Evolutionary conservation across 164 flowering plant genomes (phyloP), one percentile per base, ranked within the genome.

Genomic region (Dillenia suffruticosa): DNA sequence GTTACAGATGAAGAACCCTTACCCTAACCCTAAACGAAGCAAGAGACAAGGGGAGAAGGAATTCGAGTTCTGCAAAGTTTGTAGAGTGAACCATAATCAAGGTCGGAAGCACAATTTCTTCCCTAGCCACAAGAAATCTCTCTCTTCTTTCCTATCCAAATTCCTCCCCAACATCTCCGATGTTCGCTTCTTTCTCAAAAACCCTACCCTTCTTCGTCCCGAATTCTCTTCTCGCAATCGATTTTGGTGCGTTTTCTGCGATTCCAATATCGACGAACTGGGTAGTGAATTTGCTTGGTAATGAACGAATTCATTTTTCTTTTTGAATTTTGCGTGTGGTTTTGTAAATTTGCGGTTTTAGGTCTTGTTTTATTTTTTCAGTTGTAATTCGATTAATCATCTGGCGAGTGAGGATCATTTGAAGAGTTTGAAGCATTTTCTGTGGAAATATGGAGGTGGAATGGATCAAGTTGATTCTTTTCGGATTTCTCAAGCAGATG

Each of bases 231-330:
- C 78, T 22, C 75, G 63, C 9, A 82, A 77, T 46, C 84, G 87
- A n/a, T 15, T 90, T 49, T 93, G 98, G 98, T 90, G 98, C 66
- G 78, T 86, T 67, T 88, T 90, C 74, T 92, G 98, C 68, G 93
- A 85, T 26, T 26, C 22, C 55, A 84, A 82, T 46, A 54, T 90
- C 56, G 68, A 67, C 32, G 96, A 90, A 72, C 70, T 71, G 22
- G 76, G 59, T 5, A 82, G 84, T 73, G 57, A 59, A 45, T 84
- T 86, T 51, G 79, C 89, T 32, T 92, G 94, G 97, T 89, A 74
- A 45, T 57, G 11, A 4, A 32, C 8, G 8, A 19, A n/a, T 16
- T 49, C 12, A 9, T 46, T 56, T 15, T 59, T 26, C 22, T n/a
- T 10, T 52, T 45, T 17, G 5, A 11, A 47, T 66, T 50, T n/a